Conservation (phyloP, 331 rosid species). For the Quercus phellos region DNA sequence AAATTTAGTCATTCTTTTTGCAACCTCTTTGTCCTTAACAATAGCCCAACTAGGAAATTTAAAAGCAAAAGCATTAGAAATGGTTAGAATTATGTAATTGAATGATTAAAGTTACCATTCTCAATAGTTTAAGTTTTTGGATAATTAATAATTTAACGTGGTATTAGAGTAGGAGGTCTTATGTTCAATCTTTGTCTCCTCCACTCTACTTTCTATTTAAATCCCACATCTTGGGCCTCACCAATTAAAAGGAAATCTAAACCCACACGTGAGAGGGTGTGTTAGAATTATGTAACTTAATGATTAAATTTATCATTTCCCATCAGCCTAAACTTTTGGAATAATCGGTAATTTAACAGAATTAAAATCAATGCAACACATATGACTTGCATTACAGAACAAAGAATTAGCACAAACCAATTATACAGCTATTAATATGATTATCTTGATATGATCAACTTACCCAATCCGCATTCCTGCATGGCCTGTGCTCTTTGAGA, state of each 20-base stretch:
- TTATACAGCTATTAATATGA: not conserved
- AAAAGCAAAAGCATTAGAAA: slow-evolving; percentile 1
- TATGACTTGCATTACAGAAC: not conserved
- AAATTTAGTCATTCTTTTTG: slow-evolving; percentile 72
- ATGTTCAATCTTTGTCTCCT: too few species aligned
- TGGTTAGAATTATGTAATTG: not conserved
- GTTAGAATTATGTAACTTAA: too few species aligned
- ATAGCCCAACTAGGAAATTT: slow-evolving; percentile 48
- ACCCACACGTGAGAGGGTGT: too few species aligned
- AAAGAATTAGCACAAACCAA: not conserved
- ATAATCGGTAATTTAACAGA: too few species aligned
- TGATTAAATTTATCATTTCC: too few species aligned
- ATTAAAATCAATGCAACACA: not conserved
- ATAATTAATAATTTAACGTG: too few species aligned
- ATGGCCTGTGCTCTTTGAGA: slow-evolving; percentile 84
- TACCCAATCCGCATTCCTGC: slow-evolving; percentile 96
- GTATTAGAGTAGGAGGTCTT: rapidly evolving
- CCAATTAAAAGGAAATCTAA: too few species aligned
- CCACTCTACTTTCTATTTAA: too few species aligned
- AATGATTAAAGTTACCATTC: too few species aligned
- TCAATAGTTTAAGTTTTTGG: too few species aligned
- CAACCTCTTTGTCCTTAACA: slow-evolving; percentile 50
- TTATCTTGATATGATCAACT: slow-evolving; percentile 4
- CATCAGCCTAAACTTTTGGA: too few species aligned
- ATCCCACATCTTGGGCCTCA: too few species aligned